A percentile compares a stretch with the other conserved stretches of the same genome.
Evolutionary conservation across 352 stramenopile species (phyloP).

Genomic region (Pythium pectinolyticum): DNA sequence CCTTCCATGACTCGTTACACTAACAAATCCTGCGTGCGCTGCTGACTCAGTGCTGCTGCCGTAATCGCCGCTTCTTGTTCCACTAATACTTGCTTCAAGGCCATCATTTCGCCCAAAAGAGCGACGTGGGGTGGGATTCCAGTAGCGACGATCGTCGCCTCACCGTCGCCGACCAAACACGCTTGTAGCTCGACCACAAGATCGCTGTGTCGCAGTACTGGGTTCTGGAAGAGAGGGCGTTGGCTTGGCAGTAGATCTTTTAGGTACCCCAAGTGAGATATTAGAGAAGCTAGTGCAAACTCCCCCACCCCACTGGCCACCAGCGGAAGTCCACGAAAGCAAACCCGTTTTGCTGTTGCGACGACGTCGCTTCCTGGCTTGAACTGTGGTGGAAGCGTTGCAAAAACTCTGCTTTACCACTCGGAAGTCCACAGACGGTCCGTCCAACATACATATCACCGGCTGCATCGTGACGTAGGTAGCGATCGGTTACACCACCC

Average conservation of each 20-base stretch:
- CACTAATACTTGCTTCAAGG: neutral
- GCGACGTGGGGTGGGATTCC: neutral
- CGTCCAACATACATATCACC: conserved; percentile 29
- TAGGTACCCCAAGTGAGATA: neutral
- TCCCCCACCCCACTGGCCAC: neutral
- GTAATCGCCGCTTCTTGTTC: neutral
- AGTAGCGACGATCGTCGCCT: neutral
- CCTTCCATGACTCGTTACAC: no score
- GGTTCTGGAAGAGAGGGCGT: neutral
- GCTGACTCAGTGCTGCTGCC: no score
- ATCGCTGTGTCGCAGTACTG: neutral
- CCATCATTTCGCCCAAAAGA: neutral
- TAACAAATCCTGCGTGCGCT: no score
- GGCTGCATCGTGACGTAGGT: conserved; percentile 26
- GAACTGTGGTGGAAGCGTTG: conserved; percentile 18
- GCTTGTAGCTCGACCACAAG: neutral
- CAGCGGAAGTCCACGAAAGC: neutral
- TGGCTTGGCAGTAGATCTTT: neutral
- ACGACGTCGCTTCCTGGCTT: neutral
- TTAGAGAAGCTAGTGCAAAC: neutral
- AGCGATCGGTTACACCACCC: conserved; percentile 26
- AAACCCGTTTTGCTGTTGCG: neutral
- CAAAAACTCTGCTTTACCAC: conserved; percentile 18
- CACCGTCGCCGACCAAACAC: neutral
- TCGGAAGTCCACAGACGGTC: conserved; percentile 27